Percentiles rank a stretch among this genome's conserved stretches.
phyloP scores from a whole-genome alignment of 2,329 filamentous ascomycete genomes.

The Tolypocladium sp. region DNA sequence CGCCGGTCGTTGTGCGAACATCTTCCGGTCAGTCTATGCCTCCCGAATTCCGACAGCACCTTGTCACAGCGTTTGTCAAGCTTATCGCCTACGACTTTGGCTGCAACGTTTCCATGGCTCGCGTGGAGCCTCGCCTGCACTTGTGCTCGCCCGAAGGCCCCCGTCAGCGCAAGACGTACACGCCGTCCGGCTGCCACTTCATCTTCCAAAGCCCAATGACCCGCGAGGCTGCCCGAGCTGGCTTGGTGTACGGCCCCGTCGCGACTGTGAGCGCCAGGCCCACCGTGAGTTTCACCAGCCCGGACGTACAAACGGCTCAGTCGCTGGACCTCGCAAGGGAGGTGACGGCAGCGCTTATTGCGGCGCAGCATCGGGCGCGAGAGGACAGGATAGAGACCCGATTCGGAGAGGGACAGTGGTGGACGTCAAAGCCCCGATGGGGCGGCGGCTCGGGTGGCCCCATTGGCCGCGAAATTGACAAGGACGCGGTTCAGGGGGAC shows the following conservation, averaged over 20 bases:
- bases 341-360: slow-evolving; percentile 49
- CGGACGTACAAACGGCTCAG: slow-evolving; percentile 43
- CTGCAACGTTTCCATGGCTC: slow-evolving; percentile 48
- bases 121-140: slow-evolving; percentile 50
- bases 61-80: slow-evolving; percentile 53
- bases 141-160: slow-evolving; percentile 29
- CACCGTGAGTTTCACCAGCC: slow-evolving; percentile 38
- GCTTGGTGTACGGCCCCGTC: slow-evolving; percentile 52
- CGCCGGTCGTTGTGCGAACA: slow-evolving; percentile 25
- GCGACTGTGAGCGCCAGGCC: slow-evolving; percentile 51
- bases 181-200: slow-evolving; percentile 49
- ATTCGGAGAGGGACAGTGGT: slow-evolving; percentile 52
- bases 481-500: slow-evolving; percentile 34
- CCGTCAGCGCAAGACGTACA: slow-evolving; percentile 39
- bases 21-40: slow-evolving; percentile 47
- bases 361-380: slow-evolving; percentile 54
- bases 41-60: slow-evolving; percentile 44
- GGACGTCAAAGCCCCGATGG: slow-evolving; percentile 52
- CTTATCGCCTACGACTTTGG: slow-evolving; percentile 58
- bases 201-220: slow-evolving; percentile 50
- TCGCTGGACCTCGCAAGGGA: slow-evolving; percentile 53
- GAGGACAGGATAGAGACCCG: slow-evolving; percentile 46
- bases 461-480: slow-evolving; percentile 51
- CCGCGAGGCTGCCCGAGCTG: slow-evolving; percentile 49
- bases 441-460: slow-evolving; percentile 53